These are phyloP conservation scores for Claviceps cyperi DNA, from an alignment of 2,329 filamentous ascomycete species.

Conservation along the genomic window DNA sequence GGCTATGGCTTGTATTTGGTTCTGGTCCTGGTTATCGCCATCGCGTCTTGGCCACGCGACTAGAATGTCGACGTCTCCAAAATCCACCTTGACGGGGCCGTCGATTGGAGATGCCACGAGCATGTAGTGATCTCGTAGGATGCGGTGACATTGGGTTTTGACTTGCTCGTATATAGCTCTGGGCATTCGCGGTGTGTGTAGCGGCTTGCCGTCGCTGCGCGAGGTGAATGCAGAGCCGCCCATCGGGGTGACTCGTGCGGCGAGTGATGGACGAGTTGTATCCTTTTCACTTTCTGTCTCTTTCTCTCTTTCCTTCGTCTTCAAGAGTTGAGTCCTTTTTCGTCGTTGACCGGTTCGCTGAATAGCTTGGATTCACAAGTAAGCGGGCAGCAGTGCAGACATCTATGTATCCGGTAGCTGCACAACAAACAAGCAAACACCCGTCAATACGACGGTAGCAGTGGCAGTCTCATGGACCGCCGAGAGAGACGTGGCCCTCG, in stretches of 20 bases:
- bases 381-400: no score
- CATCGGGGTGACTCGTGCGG: slow-evolving; percentile 30
- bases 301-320: background rate
- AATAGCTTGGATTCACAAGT: no score
- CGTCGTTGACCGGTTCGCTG: background rate
- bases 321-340: no score
- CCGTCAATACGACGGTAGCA: no score
- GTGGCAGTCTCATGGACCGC: no score
- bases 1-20: slow-evolving; percentile 18
- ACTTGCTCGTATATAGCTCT: slow-evolving; percentile 39
- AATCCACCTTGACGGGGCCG: slow-evolving; percentile 50
- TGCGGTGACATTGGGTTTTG: slow-evolving; percentile 27
- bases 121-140: slow-evolving; percentile 36
- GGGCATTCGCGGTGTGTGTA: slow-evolving; percentile 53
- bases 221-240: slow-evolving; percentile 47
- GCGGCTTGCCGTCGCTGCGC: slow-evolving; percentile 24
- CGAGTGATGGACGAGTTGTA: background rate
- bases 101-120: slow-evolving; percentile 48
- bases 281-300: background rate
- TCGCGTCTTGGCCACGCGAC: slow-evolving; percentile 25
- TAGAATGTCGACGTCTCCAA: slow-evolving; percentile 63
- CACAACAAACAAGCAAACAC: no score
- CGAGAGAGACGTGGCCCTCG: no score
- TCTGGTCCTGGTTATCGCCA: slow-evolving; percentile 1
- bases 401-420: no score